Conservation (phyloP, 2,329 filamentous ascomycete species). For the Calonectria pseudoturangicola region DNA sequence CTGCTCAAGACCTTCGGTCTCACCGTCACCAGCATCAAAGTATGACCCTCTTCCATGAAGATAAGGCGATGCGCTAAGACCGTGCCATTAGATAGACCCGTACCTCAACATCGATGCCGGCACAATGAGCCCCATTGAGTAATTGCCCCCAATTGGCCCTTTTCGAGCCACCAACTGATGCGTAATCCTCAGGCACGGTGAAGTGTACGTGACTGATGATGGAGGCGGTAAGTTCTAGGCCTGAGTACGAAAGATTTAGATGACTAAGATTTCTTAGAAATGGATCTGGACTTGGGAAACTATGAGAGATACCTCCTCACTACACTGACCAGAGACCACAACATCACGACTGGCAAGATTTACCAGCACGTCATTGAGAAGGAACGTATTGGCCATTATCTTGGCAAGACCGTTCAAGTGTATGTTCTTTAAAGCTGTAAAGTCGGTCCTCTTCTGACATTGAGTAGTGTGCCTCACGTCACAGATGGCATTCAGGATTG, state of each 20-base stretch:
- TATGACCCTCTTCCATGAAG: conserved; percentile 9
- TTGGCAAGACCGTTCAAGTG: conserved; percentile 75
- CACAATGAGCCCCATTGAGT: conserved; percentile 26
- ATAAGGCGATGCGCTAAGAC: conserved; percentile 18
- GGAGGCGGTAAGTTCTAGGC: conserved; percentile 8
- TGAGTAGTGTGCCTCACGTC: conserved; percentile 83
- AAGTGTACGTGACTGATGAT: conserved; percentile 20
- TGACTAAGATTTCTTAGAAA: conserved; percentile 51
- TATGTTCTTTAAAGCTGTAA: not conserved
- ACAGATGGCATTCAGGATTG: conserved; percentile 94
- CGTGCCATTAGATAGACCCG: conserved; percentile 22
- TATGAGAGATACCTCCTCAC: conserved; percentile 66
- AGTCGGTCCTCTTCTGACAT: not conserved
- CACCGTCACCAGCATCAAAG: conserved; percentile 26
- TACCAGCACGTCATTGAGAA: conserved; percentile 80
- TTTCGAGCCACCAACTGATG: not conserved
- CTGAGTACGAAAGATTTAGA: not conserved
- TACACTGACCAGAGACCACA: conserved; percentile 73
- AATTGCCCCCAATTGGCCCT: not conserved
- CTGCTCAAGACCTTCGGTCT: conserved; percentile 25
- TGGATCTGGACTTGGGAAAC: conserved; percentile 74
- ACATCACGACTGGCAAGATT: conserved; percentile 98
- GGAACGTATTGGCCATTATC: conserved; percentile 81
- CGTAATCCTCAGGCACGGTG: conserved; percentile 5
- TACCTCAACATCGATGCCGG: conserved; percentile 26